These are phyloP conservation scores for Cryptococcus sp. DNA, from an alignment of 1,284 basidiomycete genomes.

Conservation along the genomic window DNA sequence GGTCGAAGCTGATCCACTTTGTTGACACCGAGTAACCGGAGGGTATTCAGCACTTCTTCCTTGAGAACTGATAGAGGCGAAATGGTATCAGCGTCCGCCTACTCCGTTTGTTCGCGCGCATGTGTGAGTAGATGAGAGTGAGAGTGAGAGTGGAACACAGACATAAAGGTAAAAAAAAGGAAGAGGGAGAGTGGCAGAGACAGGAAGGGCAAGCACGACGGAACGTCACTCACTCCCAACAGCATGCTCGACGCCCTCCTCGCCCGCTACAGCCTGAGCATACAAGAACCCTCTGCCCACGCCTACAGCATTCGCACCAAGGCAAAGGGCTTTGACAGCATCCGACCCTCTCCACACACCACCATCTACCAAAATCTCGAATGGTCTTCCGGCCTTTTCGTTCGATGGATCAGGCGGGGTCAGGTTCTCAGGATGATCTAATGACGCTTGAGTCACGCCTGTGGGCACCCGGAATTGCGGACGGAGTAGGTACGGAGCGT, in stretches of 20 bases:
- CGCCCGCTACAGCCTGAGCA: conserved; percentile 79
- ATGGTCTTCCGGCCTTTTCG: conserved; percentile 21
- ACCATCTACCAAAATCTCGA: conserved; percentile 82
- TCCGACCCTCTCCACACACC: conserved; percentile 85
- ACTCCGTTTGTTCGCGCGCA: no score
- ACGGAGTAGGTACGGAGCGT: conserved; percentile 45
- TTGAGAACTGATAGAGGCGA: conserved; percentile 32
- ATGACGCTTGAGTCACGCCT: conserved; percentile 33
- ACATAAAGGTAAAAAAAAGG: background rate
- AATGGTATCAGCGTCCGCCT: conserved; percentile 4
- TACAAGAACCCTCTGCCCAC: conserved; percentile 88
- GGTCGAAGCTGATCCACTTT: conserved; percentile 57
- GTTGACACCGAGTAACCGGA: conserved; percentile 75
- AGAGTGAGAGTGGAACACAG: background rate
- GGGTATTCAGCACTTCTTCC: conserved; percentile 65
- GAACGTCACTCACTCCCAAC: conserved; percentile 56
- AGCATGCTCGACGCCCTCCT: conserved; percentile 74
- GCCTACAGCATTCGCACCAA: conserved; percentile 87
- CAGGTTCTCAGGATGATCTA: conserved; percentile 74
- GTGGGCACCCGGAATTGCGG: conserved; percentile 42
- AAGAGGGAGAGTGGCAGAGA: background rate
- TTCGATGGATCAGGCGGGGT: conserved; percentile 23
- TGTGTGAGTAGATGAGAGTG: no score
- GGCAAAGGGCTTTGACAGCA: conserved; percentile 84
- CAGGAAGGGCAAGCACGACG: background rate